Evolutionary conservation across 1,284 basidiomycete species (phyloP), one percentile per base, ranked within the genome.

Genomic region (Rhodotorula mucilaginosa): DNA sequence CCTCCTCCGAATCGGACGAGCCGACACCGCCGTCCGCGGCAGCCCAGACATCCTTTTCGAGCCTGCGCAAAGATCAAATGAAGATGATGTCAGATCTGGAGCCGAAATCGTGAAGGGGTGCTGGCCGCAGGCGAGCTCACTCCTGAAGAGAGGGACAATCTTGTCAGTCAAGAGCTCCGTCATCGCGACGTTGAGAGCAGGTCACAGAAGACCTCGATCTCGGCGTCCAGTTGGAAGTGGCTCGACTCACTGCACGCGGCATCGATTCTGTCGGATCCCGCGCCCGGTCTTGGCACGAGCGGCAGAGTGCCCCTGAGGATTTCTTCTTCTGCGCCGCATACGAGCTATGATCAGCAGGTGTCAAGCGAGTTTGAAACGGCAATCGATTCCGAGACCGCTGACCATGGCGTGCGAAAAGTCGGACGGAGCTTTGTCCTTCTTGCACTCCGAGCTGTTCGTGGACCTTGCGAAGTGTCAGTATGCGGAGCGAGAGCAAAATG

Each of bases 31-130:
- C 61, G 44, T 57, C 44, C 5, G 52, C 58, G 3, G 39, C 39
- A 0, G 34, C 58, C 31, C 31, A 60, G 39, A 26, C 18, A 39
- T 65, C 64, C 31, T n/a, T n/a, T 26, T 51, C 64, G 58, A 60
- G 12, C 21, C 64, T 65, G 56, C 12, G 23, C 18, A 2, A 7
- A 12, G 13, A 46, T 0, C n/a, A 16, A 29, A 3, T 7, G 21
- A 6, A 31, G 23, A 19, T 13, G 39, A 44, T 44, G 39, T 44
- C 39, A 44, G 39, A 44, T 44, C 12, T 44, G 39, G 1, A 13
- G 12, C 39, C 39, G 39, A 13, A 44, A 13, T 12, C 39, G 39
- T 44, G 39, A 44, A 44, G 39, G 39, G 39, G 39, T 10, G 39
- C 12, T 44, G 8, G 16, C 5, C 2, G 15, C 23, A 34, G 2